These are phyloP conservation scores for Chlamydomonas reinhardtii DNA, from an alignment of 163 green algal species.

Conservation along the genomic window DNA sequence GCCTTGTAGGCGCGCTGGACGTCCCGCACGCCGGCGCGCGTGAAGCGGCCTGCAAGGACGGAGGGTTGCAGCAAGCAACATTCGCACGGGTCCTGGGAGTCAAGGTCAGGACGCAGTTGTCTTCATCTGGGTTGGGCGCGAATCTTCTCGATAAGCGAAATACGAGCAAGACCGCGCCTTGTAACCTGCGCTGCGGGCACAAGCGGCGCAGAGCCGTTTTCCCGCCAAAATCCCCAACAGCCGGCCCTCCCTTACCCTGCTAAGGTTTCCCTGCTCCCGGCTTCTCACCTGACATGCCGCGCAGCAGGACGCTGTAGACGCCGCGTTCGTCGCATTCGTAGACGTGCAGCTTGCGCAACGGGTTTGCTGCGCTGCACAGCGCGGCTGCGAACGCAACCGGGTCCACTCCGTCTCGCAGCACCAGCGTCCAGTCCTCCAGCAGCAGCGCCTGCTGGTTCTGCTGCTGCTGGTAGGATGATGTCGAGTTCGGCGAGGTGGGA, in stretches of 20 bases:
- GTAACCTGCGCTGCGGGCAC: too few species aligned
- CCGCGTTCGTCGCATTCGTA: constrained; percentile 3
- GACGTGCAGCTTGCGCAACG: not conserved
- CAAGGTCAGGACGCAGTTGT: not conserved
- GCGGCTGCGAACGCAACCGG: not conserved
- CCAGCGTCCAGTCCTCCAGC: constrained; percentile 23
- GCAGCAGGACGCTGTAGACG: not conserved
- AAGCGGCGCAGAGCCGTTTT: too few species aligned
- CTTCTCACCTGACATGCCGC: not conserved
- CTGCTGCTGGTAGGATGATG: too few species aligned
- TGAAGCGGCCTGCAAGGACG: constrained; percentile 6
- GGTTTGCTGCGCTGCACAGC: constrained; percentile 1
- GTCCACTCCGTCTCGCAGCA: constrained; percentile 12
- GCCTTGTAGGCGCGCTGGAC: constrained; percentile 16
- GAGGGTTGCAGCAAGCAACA: not conserved
- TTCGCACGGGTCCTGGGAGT: too few species aligned
- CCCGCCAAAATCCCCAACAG: too few species aligned
- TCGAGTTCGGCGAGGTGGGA: too few species aligned
- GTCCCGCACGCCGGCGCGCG: not conserved
- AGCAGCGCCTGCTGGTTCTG: too few species aligned
- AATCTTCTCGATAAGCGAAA: not conserved
- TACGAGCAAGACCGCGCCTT: too few species aligned
- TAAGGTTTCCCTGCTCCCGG: too few species aligned
- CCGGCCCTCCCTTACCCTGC: too few species aligned
- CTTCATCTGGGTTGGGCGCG: not conserved